These are phyloP conservation scores for Sordariomycetes sp. DNA, from an alignment of 2,329 filamentous ascomycete genomes.

Conservation along the genomic window DNA sequence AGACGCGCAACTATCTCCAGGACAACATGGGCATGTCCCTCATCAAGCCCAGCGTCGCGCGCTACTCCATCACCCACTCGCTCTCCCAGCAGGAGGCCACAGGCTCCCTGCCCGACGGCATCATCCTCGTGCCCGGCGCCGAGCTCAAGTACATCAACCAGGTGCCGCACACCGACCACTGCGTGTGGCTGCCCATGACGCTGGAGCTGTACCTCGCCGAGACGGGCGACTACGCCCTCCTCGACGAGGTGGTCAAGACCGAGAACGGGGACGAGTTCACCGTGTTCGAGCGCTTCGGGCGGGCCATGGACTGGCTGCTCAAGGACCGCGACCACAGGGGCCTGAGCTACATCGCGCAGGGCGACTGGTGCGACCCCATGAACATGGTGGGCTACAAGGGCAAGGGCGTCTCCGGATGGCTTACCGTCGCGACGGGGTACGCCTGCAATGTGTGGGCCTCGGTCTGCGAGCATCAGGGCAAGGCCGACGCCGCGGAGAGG, in stretches of 20 bases:
- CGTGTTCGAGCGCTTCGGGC: constrained; percentile 41
- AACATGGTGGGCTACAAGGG: constrained; percentile 53
- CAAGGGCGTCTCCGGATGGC: constrained; percentile 46
- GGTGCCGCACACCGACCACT: constrained; percentile 49
- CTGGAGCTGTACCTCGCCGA: constrained; percentile 44
- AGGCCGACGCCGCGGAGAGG: constrained; percentile 25
- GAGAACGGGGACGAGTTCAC: constrained; percentile 33
- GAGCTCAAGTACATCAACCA: constrained; percentile 52
- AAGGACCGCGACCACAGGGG: constrained; percentile 38
- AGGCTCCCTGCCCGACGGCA: constrained; percentile 48
- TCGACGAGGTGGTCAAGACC: constrained; percentile 30
- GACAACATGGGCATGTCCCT: constrained; percentile 53
- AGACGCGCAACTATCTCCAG: constrained; percentile 48
- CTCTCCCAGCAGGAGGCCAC: constrained; percentile 41
- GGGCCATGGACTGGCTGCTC: constrained; percentile 48
- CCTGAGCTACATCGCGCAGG: constrained; percentile 46
- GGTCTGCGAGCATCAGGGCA: constrained; percentile 34
- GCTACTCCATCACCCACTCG: constrained; percentile 35
- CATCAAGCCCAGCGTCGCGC: constrained; percentile 37
- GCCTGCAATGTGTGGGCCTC: constrained; percentile 41
- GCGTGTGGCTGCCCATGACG: constrained; percentile 45
- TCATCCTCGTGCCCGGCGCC: constrained; percentile 39
- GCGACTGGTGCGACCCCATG: constrained; percentile 51
- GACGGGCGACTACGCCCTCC: constrained; percentile 39
- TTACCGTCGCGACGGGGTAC: constrained; percentile 43